Percentiles rank a stretch among this genome's conserved stretches.
phyloP scores from a whole-genome alignment of 1,139 yeast species.

The Suhomyces kunorum region DNA sequence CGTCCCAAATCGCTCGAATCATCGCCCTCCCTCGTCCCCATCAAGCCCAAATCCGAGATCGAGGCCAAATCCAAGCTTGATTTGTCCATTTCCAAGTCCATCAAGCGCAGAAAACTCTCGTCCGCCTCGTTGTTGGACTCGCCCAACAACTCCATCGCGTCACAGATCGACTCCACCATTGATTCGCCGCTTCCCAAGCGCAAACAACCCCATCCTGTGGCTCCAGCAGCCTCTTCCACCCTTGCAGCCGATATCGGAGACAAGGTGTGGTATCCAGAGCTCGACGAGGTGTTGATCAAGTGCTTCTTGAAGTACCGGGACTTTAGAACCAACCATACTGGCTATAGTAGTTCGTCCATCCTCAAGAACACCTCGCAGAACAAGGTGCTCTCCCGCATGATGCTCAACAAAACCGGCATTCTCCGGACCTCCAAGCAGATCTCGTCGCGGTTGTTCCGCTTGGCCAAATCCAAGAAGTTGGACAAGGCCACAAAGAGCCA shows the following conservation, averaged over 20 bases:
- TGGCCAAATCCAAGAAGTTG: conserved; percentile 22
- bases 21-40: conserved; percentile 13
- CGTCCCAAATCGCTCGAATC: conserved; percentile 10
- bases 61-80: conserved; percentile 11
- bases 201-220: conserved; percentile 5
- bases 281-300: conserved; percentile 40
- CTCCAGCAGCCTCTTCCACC: conserved; percentile 3
- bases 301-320: conserved; percentile 40
- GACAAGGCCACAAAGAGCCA: conserved; percentile 18
- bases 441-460: conserved; percentile 30
- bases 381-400: conserved; percentile 45
- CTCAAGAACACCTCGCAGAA: conserved; percentile 42
- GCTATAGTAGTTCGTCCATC: conserved; percentile 23
- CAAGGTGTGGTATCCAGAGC: conserved; percentile 41
- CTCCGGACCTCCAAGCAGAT: conserved; percentile 44
- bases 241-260: conserved; percentile 11
- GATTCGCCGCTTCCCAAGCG: conserved; percentile 34
- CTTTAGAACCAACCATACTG: conserved; percentile 32
- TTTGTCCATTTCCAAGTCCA: conserved; percentile 12
- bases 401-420: conserved; percentile 40
- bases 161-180: conserved; percentile 38
- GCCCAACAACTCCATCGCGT: conserved; percentile 42
- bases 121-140: conserved; percentile 25
- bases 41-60: conserved; percentile 9
- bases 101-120: conserved; percentile 16